phyloP scores from a whole-genome alignment of 2,329 filamentous ascomycete genomes.

The Podosphaera aphanis region DNA sequence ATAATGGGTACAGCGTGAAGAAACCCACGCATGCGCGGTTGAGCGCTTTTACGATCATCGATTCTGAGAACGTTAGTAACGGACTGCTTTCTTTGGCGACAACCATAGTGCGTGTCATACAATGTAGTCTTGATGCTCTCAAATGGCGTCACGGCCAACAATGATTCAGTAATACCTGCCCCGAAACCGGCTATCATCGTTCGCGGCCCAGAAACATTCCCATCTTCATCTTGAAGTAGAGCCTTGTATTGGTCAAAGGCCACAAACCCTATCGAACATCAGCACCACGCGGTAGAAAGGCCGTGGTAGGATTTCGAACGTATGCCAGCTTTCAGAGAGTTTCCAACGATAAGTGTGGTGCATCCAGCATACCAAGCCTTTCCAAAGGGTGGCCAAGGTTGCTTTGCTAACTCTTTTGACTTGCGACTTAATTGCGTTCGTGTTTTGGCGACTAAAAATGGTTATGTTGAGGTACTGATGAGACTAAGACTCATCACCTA shows the following conservation, averaged over 20 bases:
- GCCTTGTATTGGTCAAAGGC: constrained; percentile 89
- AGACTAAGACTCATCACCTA: constrained; percentile 20
- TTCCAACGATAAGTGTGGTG: constrained; percentile 88
- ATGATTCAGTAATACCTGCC: constrained; percentile 78
- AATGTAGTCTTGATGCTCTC: constrained; percentile 97
- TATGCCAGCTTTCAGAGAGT: constrained; percentile 88
- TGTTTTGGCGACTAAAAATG: constrained; percentile 52
- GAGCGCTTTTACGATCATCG: constrained; percentile 71
- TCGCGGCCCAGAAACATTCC: constrained; percentile 69
- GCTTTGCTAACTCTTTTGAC: constrained; percentile 58
- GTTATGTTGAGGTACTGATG: not conserved
- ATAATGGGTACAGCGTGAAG: constrained; percentile 77
- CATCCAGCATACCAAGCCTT: constrained; percentile 93
- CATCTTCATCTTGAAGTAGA: constrained; percentile 57
- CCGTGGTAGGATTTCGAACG: constrained; percentile 24
- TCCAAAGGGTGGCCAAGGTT: constrained; percentile 87
- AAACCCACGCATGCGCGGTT: constrained; percentile 77
- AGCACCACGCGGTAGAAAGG: not conserved
- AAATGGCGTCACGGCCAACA: constrained; percentile 85
- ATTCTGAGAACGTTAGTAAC: constrained; percentile 31
- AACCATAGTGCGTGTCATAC: constrained; percentile 18
- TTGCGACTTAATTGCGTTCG: constrained; percentile 77
- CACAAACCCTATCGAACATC: constrained; percentile 47
- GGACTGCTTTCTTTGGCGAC: not conserved
- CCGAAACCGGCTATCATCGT: constrained; percentile 89